Percentiles rank a stretch among this genome's conserved stretches.
Conservation (phyloP, 2,329 filamentous ascomycete species). For the Phialophora tarda region DNA sequence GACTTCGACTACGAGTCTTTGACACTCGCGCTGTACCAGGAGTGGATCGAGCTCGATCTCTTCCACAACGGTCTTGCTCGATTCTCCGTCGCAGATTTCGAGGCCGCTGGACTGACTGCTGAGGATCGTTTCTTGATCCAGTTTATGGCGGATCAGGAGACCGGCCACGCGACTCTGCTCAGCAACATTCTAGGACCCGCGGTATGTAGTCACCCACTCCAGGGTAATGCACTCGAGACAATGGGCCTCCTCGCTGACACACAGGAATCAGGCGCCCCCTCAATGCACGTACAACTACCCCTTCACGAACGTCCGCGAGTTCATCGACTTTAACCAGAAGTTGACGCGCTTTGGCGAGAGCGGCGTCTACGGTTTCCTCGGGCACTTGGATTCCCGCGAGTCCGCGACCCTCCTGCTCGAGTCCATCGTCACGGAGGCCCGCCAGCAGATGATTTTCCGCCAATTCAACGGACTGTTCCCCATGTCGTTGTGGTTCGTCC, state of each 20-base stretch:
- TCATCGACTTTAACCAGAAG: conserved; percentile 68
- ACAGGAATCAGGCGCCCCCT: conserved; percentile 56
- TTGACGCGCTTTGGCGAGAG: conserved; percentile 75
- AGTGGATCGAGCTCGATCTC: conserved; percentile 83
- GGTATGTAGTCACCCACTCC: conserved; percentile 41
- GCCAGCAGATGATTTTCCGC: conserved; percentile 68
- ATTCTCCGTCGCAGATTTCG: conserved; percentile 73
- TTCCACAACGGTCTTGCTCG: conserved; percentile 76
- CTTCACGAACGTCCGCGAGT: conserved; percentile 60
- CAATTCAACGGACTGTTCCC: conserved; percentile 59
- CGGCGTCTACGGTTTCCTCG: conserved; percentile 79
- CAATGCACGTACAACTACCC: conserved; percentile 83
- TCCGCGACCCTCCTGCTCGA: conserved; percentile 68
- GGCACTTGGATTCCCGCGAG: conserved; percentile 76
- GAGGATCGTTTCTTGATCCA: conserved; percentile 73
- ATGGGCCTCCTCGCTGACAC: neutral
- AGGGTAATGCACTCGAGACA: neutral
- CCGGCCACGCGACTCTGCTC: conserved; percentile 76
- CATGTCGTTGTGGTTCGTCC: conserved; percentile 82
- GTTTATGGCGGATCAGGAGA: conserved; percentile 78
- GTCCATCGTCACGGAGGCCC: conserved; percentile 61
- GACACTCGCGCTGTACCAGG: conserved; percentile 75
- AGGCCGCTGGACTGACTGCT: conserved; percentile 68
- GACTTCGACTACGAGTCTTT: conserved; percentile 81
- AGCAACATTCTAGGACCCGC: conserved; percentile 73